Percentiles rank a stretch among this genome's conserved stretches.
These are phyloP conservation scores for Saccharum officinarum DNA, from an alignment of 176 grass and related monocot genomes.

Conservation along the genomic window DNA sequence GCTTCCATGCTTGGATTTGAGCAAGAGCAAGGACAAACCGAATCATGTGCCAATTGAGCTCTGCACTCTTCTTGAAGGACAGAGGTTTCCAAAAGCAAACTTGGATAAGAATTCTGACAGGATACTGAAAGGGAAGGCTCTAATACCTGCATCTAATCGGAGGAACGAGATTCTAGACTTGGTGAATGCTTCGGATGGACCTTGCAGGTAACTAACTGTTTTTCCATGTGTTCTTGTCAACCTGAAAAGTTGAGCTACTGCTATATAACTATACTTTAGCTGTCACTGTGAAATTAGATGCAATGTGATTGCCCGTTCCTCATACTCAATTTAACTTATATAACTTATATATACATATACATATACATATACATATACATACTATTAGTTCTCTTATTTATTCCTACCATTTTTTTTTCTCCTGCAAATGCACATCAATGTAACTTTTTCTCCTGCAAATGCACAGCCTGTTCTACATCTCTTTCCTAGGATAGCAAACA, in stretches of 20 bases:
- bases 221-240: not conserved
- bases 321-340: not conserved
- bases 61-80: slow-evolving; percentile 54
- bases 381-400: not conserved
- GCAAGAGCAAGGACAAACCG: slow-evolving; percentile 53
- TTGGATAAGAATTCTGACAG: slow-evolving; percentile 28
- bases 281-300: not conserved
- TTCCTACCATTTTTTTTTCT: slow-evolving; percentile 26
- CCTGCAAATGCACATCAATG: not conserved
- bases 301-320: not conserved
- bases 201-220: slow-evolving; percentile 55
- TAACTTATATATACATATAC: too few species aligned
- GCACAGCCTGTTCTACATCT: not conserved
- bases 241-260: slow-evolving; percentile 2
- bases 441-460: too few species aligned
- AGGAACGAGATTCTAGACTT: slow-evolving; percentile 34
- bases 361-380: not conserved
- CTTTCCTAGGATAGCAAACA: not conserved
- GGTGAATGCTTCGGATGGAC: slow-evolving; percentile 47
- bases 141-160: slow-evolving; percentile 20
- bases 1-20: slow-evolving; percentile 69
- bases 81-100: slow-evolving; percentile 52
- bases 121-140: not conserved
- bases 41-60: slow-evolving; percentile 64
- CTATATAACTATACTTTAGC: not conserved